Conservation (phyloP, 2,329 filamentous ascomycete species). For the Botrytis hyacinthi region DNA sequence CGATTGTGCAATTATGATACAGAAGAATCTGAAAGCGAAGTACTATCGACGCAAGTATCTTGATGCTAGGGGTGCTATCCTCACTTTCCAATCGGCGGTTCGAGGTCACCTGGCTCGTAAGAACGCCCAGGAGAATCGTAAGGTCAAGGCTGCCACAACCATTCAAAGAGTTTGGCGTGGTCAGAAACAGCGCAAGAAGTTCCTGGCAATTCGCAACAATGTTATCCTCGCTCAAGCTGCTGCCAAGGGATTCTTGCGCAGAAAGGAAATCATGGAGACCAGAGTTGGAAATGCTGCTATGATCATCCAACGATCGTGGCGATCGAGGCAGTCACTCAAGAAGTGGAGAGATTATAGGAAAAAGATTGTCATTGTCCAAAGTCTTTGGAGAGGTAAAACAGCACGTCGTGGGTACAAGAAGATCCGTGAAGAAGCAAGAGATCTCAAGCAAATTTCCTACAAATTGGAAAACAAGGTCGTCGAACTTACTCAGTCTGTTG, state of each 20-base stretch:
- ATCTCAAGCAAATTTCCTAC: slow-evolving; percentile 99
- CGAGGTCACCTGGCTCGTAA: slow-evolving; percentile 77
- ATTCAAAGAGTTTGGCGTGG: slow-evolving; percentile 96
- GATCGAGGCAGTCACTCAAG: slow-evolving; percentile 73
- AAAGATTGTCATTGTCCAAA: slow-evolving; percentile 88
- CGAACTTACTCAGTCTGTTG: slow-evolving; percentile 90
- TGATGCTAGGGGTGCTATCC: slow-evolving; percentile 77
- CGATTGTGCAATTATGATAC: slow-evolving; percentile 93
- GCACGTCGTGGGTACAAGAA: slow-evolving; percentile 86
- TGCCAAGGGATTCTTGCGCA: slow-evolving; percentile 87
- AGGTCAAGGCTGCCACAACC: slow-evolving; percentile 81
- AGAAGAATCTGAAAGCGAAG: slow-evolving; percentile 95
- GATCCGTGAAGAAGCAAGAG: slow-evolving; percentile 89
- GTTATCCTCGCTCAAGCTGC: slow-evolving; percentile 85
- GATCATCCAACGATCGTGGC: slow-evolving; percentile 88
- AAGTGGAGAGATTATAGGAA: slow-evolving; percentile 85
- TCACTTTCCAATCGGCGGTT: slow-evolving; percentile 74
- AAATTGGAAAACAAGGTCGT: slow-evolving; percentile 99
- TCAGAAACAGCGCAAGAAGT: slow-evolving; percentile 81
- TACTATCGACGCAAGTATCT: slow-evolving; percentile 93
- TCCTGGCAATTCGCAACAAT: slow-evolving; percentile 74
- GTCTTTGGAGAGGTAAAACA: slow-evolving; percentile 80
- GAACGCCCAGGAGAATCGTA: slow-evolving; percentile 76
- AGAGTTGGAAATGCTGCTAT: slow-evolving; percentile 87
- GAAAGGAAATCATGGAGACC: slow-evolving; percentile 90